Percentiles rank a stretch among this genome's conserved stretches.
Conservation (phyloP, 2,329 filamentous ascomycete genomes). For the Sporothrix inflata region DNA sequence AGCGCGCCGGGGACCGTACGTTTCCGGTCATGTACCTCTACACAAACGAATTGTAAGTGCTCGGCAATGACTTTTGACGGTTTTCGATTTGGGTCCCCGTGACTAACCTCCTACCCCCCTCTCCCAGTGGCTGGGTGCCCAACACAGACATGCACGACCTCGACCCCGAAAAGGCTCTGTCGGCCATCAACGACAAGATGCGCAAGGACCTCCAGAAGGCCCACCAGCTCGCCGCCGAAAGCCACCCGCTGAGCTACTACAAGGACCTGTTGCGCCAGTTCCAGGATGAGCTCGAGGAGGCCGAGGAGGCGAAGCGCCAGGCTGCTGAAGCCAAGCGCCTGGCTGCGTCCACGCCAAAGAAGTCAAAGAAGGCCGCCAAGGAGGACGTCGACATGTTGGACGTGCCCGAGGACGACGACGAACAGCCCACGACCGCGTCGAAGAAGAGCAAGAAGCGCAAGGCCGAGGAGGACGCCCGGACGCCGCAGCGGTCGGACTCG, state of each 20-base stretch:
- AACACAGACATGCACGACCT: constrained; percentile 83
- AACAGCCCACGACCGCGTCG: constrained; percentile 46
- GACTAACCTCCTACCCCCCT: constrained; percentile 24
- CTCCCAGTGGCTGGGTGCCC: constrained; percentile 79
- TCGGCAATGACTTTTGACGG: background rate
- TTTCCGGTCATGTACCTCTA: constrained; percentile 94
- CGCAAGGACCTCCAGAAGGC: constrained; percentile 78
- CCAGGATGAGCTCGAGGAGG: constrained; percentile 65
- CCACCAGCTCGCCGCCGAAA: constrained; percentile 77
- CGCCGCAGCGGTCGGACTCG: constrained; percentile 55
- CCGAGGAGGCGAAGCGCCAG: constrained; percentile 53
- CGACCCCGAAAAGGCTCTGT: constrained; percentile 70
- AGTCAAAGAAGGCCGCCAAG: constrained; percentile 56
- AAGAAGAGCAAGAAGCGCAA: constrained; percentile 80
- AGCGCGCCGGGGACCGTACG: constrained; percentile 80
- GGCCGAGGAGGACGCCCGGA: constrained; percentile 66
- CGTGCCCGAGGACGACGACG: constrained; percentile 56
- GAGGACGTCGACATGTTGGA: constrained; percentile 64
- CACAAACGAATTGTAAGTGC: constrained; percentile 96
- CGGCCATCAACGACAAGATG: constrained; percentile 74
- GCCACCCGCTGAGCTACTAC: constrained; percentile 78
- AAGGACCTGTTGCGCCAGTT: constrained; percentile 76
- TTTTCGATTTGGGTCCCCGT: background rate
- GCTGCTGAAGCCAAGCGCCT: constrained; percentile 45
- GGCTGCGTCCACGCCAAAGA: constrained; percentile 47